Percentiles rank a stretch among this genome's conserved stretches.
phyloP scores from a whole-genome alignment of 2,329 filamentous ascomycete genomes.

The Fusarium nodosum region DNA sequence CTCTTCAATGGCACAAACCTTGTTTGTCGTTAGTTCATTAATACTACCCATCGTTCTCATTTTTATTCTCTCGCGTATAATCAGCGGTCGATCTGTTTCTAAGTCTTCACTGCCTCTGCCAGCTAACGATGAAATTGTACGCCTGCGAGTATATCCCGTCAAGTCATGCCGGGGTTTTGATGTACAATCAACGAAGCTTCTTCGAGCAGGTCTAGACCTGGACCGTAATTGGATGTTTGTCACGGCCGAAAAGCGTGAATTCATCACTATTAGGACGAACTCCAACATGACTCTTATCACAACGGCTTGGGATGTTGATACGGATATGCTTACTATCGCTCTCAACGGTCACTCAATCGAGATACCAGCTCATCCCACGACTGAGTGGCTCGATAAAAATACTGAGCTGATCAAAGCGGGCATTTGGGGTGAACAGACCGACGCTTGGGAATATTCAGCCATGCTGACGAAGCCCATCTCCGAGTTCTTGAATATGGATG shows the following conservation, averaged over 20 bases:
- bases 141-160: conserved; percentile 72
- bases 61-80: conserved; percentile 15
- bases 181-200: conserved; percentile 64
- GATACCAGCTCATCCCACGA: conserved; percentile 68
- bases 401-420: conserved; percentile 63
- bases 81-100: background rate
- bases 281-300: conserved; percentile 72
- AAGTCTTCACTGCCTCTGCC: conserved; percentile 26
- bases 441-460: conserved; percentile 67
- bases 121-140: conserved; percentile 44
- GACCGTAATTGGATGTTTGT: conserved; percentile 78
- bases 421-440: conserved; percentile 71
- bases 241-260: conserved; percentile 64
- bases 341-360: conserved; percentile 59
- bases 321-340: conserved; percentile 63
- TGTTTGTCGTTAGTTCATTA: conserved; percentile 6
- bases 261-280: conserved; percentile 73
- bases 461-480: conserved; percentile 67
- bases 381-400: conserved; percentile 66
- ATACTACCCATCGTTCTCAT: conserved; percentile 25
- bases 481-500: conserved; percentile 67
- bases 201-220: conserved; percentile 69
- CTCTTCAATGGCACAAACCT: conserved; percentile 8
- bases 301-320: conserved; percentile 50
- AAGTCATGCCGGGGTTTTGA: conserved; percentile 75